phyloP scores from a whole-genome alignment of 2,329 filamentous ascomycete species.

The Clonostachys solani region DNA sequence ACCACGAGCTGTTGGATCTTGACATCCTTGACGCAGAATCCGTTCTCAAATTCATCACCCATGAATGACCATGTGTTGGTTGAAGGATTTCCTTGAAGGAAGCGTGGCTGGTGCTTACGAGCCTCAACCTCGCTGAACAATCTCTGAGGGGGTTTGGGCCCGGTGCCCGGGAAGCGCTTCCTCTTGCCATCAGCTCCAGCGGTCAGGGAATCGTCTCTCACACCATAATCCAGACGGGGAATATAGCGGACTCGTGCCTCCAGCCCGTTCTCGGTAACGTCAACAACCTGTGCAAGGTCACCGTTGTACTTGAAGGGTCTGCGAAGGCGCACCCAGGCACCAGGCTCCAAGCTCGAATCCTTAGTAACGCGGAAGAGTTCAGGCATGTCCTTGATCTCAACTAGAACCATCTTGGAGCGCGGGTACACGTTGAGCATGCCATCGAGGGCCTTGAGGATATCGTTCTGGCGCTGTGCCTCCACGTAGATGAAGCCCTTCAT shows the following conservation, averaged over 20 bases:
- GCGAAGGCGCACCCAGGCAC: slow-evolving; percentile 87
- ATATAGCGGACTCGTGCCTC: slow-evolving; percentile 85
- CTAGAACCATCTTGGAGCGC: slow-evolving; percentile 77
- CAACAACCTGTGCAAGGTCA: slow-evolving; percentile 87
- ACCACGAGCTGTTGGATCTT: slow-evolving; percentile 83
- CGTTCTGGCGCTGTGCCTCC: slow-evolving; percentile 81
- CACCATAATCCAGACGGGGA: slow-evolving; percentile 85
- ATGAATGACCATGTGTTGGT: slow-evolving; percentile 81
- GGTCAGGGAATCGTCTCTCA: slow-evolving; percentile 66
- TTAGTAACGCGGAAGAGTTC: slow-evolving; percentile 90
- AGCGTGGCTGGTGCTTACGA: slow-evolving; percentile 73
- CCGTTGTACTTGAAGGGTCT: slow-evolving; percentile 77
- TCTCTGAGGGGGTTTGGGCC: slow-evolving; percentile 76
- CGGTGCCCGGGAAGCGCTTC: slow-evolving; percentile 58
- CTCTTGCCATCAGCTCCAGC: slow-evolving; percentile 63
- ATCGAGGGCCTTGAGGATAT: slow-evolving; percentile 79
- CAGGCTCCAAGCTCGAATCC: slow-evolving; percentile 77
- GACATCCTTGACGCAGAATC: slow-evolving; percentile 90
- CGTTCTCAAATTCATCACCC: slow-evolving; percentile 85
- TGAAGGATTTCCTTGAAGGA: slow-evolving; percentile 63
- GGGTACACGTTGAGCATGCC: slow-evolving; percentile 88
- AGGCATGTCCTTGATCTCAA: slow-evolving; percentile 96
- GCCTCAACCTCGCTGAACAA: slow-evolving; percentile 93
- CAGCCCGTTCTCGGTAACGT: slow-evolving; percentile 88
- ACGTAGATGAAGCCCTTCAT: slow-evolving; percentile 97